Percentiles rank a stretch among this genome's conserved stretches.
Evolutionary conservation across 495 filamentous ascomycete genomes (phyloP).

Genomic region (Penicillium fimorum): DNA sequence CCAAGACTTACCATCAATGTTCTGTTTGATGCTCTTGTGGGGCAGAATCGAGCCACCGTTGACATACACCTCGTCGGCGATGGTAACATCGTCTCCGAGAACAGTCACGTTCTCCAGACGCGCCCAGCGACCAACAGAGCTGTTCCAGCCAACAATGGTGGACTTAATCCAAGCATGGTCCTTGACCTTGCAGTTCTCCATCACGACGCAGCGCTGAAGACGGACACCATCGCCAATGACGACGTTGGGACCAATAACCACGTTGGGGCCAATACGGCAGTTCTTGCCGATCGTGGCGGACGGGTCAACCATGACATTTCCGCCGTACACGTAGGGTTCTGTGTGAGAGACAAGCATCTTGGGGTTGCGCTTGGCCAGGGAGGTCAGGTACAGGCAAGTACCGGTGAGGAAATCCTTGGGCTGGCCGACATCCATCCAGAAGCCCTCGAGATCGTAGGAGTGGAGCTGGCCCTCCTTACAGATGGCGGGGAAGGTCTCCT

Average conservation of each 20-base stretch:
- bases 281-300: constrained; percentile 96
- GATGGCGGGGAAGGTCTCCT: constrained; percentile 98
- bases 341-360: constrained; percentile 75
- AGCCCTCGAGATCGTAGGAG: constrained; percentile 97
- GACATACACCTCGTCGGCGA: constrained; percentile 97
- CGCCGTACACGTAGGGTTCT: constrained; percentile 84
- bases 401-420: constrained; percentile 98
- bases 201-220: constrained; percentile 88
- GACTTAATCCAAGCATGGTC: constrained; percentile 99
- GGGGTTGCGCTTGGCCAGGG: constrained; percentile 86
- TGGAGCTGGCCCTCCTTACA: constrained; percentile 88
- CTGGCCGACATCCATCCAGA: constrained; percentile 99
- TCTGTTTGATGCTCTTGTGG: constrained; percentile 98
- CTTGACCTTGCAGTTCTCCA: constrained; percentile 90
- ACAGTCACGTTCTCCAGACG: constrained; percentile 97
- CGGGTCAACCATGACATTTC: constrained; percentile 95
- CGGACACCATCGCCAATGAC: constrained; percentile 94
- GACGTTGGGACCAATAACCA: constrained; percentile 93
- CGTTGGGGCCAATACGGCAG: constrained; percentile 97
- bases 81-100: constrained; percentile 97
- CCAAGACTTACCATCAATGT: constrained; percentile 75
- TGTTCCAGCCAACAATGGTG: constrained; percentile 99
- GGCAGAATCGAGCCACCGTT: constrained; percentile 96
- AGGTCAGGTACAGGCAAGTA: constrained; percentile 95
- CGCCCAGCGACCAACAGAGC: constrained; percentile 91